A percentile compares a stretch with the other conserved stretches of the same genome.
Evolutionary conservation across 2,329 filamentous ascomycete species (phyloP).

Genomic region (Cordyceps farinosa): DNA sequence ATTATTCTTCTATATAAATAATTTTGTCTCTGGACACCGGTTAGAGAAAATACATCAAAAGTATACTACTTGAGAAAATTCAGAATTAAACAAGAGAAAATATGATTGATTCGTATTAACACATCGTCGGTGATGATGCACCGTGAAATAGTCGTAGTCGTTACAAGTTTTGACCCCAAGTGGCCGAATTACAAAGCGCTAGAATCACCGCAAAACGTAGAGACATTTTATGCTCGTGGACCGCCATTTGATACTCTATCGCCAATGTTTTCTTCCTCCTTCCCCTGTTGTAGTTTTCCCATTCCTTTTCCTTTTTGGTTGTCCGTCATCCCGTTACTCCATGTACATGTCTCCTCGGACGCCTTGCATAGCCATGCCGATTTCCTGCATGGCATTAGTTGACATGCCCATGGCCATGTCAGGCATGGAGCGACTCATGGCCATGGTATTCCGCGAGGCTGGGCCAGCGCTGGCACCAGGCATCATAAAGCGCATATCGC

Average conservation of each 20-base stretch:
- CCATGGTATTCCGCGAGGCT: conserved; percentile 35
- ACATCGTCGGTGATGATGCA: conserved; percentile 27
- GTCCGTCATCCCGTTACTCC: conserved; percentile 34
- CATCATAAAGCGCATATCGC: conserved; percentile 41
- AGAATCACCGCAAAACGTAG: not conserved
- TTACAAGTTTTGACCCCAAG: conserved; percentile 23
- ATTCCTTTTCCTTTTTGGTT: not conserved
- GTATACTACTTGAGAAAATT: not conserved
- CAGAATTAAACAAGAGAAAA: conserved; percentile 29
- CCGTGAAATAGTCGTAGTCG: conserved; percentile 28
- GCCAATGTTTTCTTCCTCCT: not conserved
- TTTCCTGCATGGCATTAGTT: conserved; percentile 40
- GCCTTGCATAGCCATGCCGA: conserved; percentile 44
- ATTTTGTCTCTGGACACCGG: not conserved
- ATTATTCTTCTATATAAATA: conserved; percentile 17
- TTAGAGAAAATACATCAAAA: not conserved
- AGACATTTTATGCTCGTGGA: conserved; percentile 2
- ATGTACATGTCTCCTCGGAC: conserved; percentile 51
- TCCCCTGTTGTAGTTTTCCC: conserved; percentile 1
- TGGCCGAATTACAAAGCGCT: conserved; percentile 1
- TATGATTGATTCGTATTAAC: conserved; percentile 55
- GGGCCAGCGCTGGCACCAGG: conserved; percentile 38
- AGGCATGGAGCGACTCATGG: conserved; percentile 44
- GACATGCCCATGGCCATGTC: conserved; percentile 44
- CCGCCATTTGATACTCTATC: not conserved